Base-by-base conservation (phyloP, 1,284 basidiomycete genomes). In the Pseudozyma tsukubaensis region DNA sequence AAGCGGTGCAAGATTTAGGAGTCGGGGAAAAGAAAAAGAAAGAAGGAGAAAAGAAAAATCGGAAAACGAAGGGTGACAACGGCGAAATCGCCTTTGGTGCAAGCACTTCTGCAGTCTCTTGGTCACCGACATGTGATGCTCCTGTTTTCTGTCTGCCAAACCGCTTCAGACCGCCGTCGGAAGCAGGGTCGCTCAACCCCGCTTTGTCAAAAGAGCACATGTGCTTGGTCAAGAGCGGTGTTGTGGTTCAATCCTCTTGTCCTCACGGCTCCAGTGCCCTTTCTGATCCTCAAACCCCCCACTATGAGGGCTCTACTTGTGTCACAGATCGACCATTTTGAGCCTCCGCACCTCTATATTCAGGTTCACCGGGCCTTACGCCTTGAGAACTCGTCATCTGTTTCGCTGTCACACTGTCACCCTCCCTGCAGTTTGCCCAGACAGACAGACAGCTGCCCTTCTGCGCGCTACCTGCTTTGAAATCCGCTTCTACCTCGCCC, bases 241-340 rank as follows among this genome's bases (percentile, higher is more conserved):
- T 24, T 16, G 51, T 14, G 7, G 1, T 12, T 39, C 10, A 24
- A 40, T 8, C 7, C 48, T 19, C 10, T 35, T 13, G 16, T 13
- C 37, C 48, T 36, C 19, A n/a, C 19, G 3, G 43, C 43, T 21
- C 19, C 11, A n/a, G 43, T 19, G 43, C 19, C 43, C 19, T 19
- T 18, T 48, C 32, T 36, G 19, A 19, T 51, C 56, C 55, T 55
- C 21, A 18, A 5, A 21, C 19, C 44, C 24, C 61, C 57, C 54
- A 14, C 50, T 50, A 50, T 29, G 24, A 29, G 24, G 53, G 29
- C 45, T 34, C 10, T 18, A 42, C 56, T 29, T 3, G 24, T 29
- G 57, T 65, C 51, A 50, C 39, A 59, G 63, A 65, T 65, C 63
- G 63, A 55, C 63, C 16, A 18, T 18, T 34, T 50, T 49, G 35